Evolutionary conservation across 495 filamentous ascomycete genomes (phyloP).

Genomic region (Xylaria flabelliformis): DNA sequence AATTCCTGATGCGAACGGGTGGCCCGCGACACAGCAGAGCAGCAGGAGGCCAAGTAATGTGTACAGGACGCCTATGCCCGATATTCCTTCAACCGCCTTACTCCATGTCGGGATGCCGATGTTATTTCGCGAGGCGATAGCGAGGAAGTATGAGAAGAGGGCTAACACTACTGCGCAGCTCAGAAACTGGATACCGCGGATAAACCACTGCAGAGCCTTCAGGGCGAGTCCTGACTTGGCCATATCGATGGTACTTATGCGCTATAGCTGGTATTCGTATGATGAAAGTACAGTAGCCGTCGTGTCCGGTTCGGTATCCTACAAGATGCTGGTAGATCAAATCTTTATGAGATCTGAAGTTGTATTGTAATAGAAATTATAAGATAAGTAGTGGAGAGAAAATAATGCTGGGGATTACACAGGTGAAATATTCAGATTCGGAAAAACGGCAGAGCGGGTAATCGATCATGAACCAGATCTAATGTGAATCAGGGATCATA

Average conservation of each 20-base stretch:
- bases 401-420: conserved; percentile 2
- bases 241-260: conserved; percentile 41
- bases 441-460: conserved; percentile 28
- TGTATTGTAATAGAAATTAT: not conserved
- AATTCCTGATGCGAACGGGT: conserved; percentile 68
- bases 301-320: not conserved
- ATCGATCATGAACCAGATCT: conserved; percentile 38
- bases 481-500: conserved; percentile 27
- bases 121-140: conserved; percentile 63
- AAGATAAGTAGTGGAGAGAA: conserved; percentile 30
- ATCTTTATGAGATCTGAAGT: not conserved
- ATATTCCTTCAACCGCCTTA: conserved; percentile 81
- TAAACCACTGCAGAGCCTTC: conserved; percentile 64
- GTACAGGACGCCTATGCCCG: conserved; percentile 76
- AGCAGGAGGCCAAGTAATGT: conserved; percentile 71
- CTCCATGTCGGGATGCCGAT: conserved; percentile 66
- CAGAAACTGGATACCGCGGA: conserved; percentile 74
- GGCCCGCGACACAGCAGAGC: conserved; percentile 79
- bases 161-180: conserved; percentile 74
- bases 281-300: not conserved
- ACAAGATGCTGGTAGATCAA: conserved; percentile 8
- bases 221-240: conserved; percentile 61
- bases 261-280: conserved; percentile 32
- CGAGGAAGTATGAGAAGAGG: conserved; percentile 80
- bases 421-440: conserved; percentile 26